Evolutionary conservation across 176 grass and related monocot species (phyloP).

Genomic region (Carex littledalei): DNA sequence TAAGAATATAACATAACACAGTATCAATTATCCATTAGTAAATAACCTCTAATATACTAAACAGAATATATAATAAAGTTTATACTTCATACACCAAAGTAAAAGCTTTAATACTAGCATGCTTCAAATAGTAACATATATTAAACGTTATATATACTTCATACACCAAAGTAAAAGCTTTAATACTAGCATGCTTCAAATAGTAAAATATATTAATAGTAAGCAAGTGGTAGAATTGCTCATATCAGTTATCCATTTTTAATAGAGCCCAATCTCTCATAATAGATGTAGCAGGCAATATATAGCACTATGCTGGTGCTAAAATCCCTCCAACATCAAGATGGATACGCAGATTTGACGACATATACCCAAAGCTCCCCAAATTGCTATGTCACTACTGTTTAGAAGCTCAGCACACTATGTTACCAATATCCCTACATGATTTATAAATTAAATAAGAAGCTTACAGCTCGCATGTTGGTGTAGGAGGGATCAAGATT

Average conservation of each 20-base stretch:
- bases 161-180: background rate
- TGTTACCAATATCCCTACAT: background rate
- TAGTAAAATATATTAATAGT: background rate
- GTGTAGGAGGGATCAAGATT: slow-evolving; percentile 90
- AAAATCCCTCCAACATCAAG: background rate
- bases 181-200: background rate
- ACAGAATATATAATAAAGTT: background rate
- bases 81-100: background rate
- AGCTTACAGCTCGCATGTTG: slow-evolving; percentile 86
- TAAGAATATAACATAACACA: background rate
- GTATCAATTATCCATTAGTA: background rate
- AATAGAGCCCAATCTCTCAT: background rate
- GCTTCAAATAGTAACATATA: background rate
- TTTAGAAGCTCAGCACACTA: background rate
- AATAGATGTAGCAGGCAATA: background rate
- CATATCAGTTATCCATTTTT: background rate
- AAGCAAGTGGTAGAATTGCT: background rate
- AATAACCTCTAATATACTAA: background rate
- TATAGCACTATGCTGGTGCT: background rate
- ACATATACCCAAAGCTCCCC: background rate
- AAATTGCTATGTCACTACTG: background rate
- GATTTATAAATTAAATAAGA: slow-evolving; percentile 10
- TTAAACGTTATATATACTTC: background rate
- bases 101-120: background rate
- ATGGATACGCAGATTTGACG: background rate